These are phyloP conservation scores for Emmonsiellopsis sp. DNA, from an alignment of 2,329 filamentous ascomycete species.

Conservation along the genomic window DNA sequence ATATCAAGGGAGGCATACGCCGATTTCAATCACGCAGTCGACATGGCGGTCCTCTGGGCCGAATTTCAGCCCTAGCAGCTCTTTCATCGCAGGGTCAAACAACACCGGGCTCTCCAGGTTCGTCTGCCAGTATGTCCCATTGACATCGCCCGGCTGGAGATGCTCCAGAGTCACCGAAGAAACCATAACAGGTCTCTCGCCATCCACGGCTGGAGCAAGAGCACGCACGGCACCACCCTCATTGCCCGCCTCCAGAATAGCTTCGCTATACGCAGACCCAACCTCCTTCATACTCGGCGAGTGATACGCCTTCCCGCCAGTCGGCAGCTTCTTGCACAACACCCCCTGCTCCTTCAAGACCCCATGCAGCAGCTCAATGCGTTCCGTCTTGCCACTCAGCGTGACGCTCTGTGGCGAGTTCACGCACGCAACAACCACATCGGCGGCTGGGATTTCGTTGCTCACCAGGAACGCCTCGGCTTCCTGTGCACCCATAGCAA, in stretches of 20 bases:
- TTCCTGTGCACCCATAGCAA: slow-evolving; percentile 12
- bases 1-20: too few species aligned
- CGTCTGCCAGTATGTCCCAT: slow-evolving; percentile 15
- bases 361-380: slow-evolving; percentile 16
- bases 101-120: slow-evolving; percentile 17
- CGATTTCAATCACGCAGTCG: too few species aligned
- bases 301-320: slow-evolving; percentile 12
- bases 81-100: slow-evolving; percentile 15
- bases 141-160: background rate
- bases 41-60: too few species aligned
- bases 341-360: slow-evolving; percentile 1
- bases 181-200: background rate
- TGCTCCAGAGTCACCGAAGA: background rate
- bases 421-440: slow-evolving; percentile 27
- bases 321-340: slow-evolving; percentile 13
- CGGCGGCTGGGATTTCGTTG: slow-evolving; percentile 12
- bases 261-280: slow-evolving; percentile 1
- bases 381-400: slow-evolving; percentile 22
- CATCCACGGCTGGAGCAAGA: too few species aligned
- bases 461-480: slow-evolving; percentile 10
- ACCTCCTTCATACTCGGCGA: slow-evolving; percentile 11
- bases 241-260: slow-evolving; percentile 2
- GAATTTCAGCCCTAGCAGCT: slow-evolving; percentile 4
- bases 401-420: slow-evolving; percentile 31
- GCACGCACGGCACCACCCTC: background rate